A percentile compares a stretch with the other conserved stretches of the same genome.
phyloP scores from a whole-genome alignment of 257 asterid genomes.

The Solanum tarijense region DNA sequence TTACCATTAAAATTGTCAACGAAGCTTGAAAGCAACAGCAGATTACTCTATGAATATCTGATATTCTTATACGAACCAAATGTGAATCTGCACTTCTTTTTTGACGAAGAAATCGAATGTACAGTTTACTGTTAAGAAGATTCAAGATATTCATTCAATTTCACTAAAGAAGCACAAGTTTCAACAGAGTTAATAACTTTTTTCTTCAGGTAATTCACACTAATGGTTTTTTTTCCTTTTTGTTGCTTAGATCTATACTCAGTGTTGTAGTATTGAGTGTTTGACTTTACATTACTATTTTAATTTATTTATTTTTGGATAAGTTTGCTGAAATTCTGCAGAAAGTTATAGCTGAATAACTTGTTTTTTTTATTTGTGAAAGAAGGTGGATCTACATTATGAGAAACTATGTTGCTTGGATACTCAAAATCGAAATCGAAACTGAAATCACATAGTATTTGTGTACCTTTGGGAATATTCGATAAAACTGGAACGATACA shows the following conservation, averaged over 20 bases:
- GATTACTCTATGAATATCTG: neutral
- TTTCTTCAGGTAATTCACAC: neutral
- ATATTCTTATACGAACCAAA: neutral
- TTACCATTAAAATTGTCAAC: neutral
- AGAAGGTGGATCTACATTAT: neutral
- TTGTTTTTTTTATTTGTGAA: neutral
- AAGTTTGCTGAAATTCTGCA: neutral
- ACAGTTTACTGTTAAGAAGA: neutral
- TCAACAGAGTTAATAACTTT: neutral
- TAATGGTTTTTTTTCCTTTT: neutral
- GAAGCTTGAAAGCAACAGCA: neutral
- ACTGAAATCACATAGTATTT: neutral
- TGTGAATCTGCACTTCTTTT: neutral
- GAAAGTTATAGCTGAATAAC: neutral
- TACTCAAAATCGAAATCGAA: neutral
- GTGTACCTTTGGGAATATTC: neutral
- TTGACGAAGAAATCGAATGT: neutral
- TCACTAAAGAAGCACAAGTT: neutral
- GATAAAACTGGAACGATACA: no score
- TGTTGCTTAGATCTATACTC: neutral
- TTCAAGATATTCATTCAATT: neutral
- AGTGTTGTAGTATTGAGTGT: neutral
- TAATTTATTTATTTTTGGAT: no score
- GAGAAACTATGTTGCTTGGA: neutral
- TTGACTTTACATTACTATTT: neutral